Evolutionary conservation across 495 filamentous ascomycete genomes (phyloP), one percentile per base, ranked within the genome.

Genomic region (Hyaloscypha hepaticicola): DNA sequence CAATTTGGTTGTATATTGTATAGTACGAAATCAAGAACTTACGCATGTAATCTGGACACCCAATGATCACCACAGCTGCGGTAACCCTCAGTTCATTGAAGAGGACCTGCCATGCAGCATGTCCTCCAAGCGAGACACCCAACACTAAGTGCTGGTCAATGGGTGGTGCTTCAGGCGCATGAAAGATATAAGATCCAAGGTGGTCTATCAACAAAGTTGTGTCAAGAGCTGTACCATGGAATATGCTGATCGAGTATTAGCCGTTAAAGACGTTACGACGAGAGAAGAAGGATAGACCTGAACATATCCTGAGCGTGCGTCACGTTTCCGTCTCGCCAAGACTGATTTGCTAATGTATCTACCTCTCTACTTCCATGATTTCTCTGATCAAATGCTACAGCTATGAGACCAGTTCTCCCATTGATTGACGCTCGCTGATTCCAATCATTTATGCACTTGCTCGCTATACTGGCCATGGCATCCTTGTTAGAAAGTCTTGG

Each of bases 281-380:
- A 24, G 34, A 22, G 5, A 25, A 21, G 56, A 50, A 83, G 77
- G 8, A 79, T 84, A 9, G 26, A 68, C 69, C 65, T 66, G 72
- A 93, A 94, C 90, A 96, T 94, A 71, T 97, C 93, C 70, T 88
- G 85, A 24, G 91, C 93, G 80, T 99, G 95, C 7, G 81, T 85
- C 29, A 81, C 77, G 70, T 99, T 98, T 24, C 92, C 92, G 31
- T 85, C 74, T 59, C 83, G 82, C 94, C 93, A 97, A 6, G 86
- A 80, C 69, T 87, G 80, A 71, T 96, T 97, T 26, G 84, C 82
- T 19, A 68, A 33, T 22, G 75, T 66, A 53, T 79, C 72, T 16
- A 93, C 82, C 61, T 86, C 73, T 58, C 95, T 76, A 2, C 84
- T 79, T 5, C 94, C 94, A 76, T 98, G 95, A 69, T 99, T 99